Conservation (phyloP, 371 early-diverging fungal species). For the Circinella umbellata region DNA sequence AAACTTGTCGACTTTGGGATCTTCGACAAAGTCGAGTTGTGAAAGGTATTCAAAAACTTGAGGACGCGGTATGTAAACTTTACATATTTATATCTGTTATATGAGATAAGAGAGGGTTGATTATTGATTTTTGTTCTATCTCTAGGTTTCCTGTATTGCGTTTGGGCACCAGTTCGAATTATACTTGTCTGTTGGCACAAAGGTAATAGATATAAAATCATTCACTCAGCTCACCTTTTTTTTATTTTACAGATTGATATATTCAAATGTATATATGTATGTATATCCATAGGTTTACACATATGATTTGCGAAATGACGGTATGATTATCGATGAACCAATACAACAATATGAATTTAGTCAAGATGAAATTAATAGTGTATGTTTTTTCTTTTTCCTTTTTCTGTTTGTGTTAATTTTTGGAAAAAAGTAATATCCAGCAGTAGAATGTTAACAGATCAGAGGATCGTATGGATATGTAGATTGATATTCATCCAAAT, state of each 20-base stretch:
- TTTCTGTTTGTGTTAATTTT: too few relatives aligned
- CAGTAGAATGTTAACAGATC: background rate
- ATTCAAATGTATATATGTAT: background rate
- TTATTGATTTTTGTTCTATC: background rate
- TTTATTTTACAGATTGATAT: too few relatives aligned
- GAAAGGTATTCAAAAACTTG: constrained; percentile 37
- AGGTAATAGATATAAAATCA: constrained; percentile 21
- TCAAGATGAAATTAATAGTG: constrained; percentile 51
- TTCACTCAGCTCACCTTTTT: background rate
- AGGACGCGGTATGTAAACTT: constrained; percentile 33
- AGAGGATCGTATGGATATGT: background rate
- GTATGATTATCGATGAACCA: constrained; percentile 31
- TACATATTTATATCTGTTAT: background rate
- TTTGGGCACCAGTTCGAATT: constrained; percentile 39
- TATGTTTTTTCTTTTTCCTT: constrained; percentile 7
- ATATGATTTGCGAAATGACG: constrained; percentile 44
- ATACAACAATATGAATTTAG: constrained; percentile 36
- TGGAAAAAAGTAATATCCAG: background rate
- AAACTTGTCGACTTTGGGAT: constrained; percentile 54
- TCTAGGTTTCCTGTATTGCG: constrained; percentile 42
- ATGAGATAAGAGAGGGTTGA: background rate
- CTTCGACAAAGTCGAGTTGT: constrained; percentile 26
- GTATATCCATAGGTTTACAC: constrained; percentile 29
- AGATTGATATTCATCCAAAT: constrained; percentile 52
- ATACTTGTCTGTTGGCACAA: constrained; percentile 43